Conservation (phyloP, 1,284 basidiomycete species). For the Malassezia vespertilionis region DNA sequence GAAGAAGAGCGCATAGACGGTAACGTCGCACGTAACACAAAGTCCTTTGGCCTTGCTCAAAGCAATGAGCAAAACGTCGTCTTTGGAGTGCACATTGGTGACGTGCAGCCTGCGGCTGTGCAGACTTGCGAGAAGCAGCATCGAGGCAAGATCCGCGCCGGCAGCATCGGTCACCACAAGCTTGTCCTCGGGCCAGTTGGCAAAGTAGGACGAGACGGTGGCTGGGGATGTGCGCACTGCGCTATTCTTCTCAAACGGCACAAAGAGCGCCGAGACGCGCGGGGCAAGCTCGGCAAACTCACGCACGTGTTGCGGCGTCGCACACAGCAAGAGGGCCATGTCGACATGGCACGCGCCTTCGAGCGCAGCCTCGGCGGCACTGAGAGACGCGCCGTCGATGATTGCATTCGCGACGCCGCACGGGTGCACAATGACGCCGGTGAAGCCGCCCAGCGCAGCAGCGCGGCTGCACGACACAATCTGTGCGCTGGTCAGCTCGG, state of each 20-base stretch:
- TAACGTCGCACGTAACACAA: conserved; percentile 90
- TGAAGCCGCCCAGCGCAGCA: conserved; percentile 31
- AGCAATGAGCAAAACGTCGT: conserved; percentile 81
- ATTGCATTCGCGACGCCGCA: conserved; percentile 20
- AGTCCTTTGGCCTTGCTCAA: conserved; percentile 88
- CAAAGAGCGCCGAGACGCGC: conserved; percentile 34
- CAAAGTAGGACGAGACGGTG: conserved; percentile 71
- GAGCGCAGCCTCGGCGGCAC: conserved; percentile 36
- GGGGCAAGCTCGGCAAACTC: conserved; percentile 28
- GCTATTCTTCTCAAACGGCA: conserved; percentile 32
- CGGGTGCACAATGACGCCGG: conserved; percentile 33
- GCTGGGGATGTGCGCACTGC: conserved; percentile 34
- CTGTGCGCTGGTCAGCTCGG: conserved; percentile 32
- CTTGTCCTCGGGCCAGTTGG: conserved; percentile 80
- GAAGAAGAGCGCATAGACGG: conserved; percentile 87
- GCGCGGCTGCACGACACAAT: conserved; percentile 18
- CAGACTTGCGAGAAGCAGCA: conserved; percentile 81
- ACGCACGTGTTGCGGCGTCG: conserved; percentile 27
- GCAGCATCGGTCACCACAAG: conserved; percentile 87
- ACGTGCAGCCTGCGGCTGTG: conserved; percentile 83
- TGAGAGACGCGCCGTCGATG: conserved; percentile 26
- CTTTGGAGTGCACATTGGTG: conserved; percentile 76
- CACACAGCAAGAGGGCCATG: conserved; percentile 37
- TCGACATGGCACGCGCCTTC: conserved; percentile 36
- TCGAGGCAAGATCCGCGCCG: conserved; percentile 80